Evolutionary conservation across 2,329 filamentous ascomycete species (phyloP), one percentile per base, ranked within the genome.

Genomic region (Trichophaea hybrida): DNA sequence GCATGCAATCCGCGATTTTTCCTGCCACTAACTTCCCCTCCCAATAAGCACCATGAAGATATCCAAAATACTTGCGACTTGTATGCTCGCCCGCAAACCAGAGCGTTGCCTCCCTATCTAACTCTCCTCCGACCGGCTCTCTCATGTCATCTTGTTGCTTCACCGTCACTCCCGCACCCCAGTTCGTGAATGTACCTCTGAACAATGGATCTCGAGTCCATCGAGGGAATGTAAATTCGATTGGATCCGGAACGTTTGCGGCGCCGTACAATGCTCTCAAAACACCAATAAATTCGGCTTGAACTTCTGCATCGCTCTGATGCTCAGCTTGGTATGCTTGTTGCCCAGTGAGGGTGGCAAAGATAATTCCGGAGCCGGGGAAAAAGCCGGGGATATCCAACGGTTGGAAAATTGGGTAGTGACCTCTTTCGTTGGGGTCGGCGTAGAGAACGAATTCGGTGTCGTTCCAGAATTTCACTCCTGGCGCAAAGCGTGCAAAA

Each of bases 391-490:
- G 72, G 0, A 74, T 74, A 0, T 77, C 77, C 0, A 86, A 72
- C 0, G 82, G 83, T 68, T 87, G 83, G 73, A 79, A 86, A 6
- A 84, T 72, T 0, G 83, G 80, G 61, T 78, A 81, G 69, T 76
- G 77, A 15, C 78, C 77, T 6, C 77, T 74, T 34, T 66, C 65
- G 3, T 69, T 69, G 0, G 76, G 75, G 43, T 74, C 72, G 0
- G 78, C 76, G 63, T 79, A 80, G n/a, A 80, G 72, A 63, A 77
- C 74, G 65, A 75, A 80, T 58, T 80, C 76, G 0, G 75, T 77
- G 44, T 76, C 71, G 65, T 77, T 76, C 84, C 83, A 86, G 70
- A 86, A 87, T 0, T 80, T 78, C 58, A 81, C 74, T 61, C 81
- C 74, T 2, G 40, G 40, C 13, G 8, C n/a, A 71, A 86, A 86